Conservation (phyloP, 495 filamentous ascomycete genomes). For the Niebla homalea region DNA sequence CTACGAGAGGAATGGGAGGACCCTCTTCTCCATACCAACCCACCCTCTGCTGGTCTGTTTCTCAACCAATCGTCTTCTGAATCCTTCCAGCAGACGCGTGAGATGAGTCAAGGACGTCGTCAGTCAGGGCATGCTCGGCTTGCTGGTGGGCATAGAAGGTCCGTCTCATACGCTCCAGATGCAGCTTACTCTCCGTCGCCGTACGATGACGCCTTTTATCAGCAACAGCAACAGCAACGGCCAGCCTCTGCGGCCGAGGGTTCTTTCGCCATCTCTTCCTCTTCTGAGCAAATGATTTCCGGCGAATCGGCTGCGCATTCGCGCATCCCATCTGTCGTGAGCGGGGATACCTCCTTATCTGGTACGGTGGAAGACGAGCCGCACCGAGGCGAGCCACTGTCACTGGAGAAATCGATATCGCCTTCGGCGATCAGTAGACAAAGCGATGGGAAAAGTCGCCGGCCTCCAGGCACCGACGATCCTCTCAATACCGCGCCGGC, state of each 20-base stretch:
- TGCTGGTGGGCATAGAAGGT: slow-evolving; percentile 19
- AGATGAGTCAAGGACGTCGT: slow-evolving; percentile 19
- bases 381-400: slow-evolving; percentile 15
- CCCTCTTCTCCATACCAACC: slow-evolving; percentile 3
- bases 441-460: slow-evolving; percentile 16
- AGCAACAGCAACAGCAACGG: slow-evolving; percentile 26
- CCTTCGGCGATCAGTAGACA: slow-evolving; percentile 24
- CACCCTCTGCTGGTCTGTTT: background rate
- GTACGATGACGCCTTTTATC: slow-evolving; percentile 29
- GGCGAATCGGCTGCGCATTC: slow-evolving; percentile 58
- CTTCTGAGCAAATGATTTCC: slow-evolving; percentile 41
- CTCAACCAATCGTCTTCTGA: slow-evolving; percentile 29
- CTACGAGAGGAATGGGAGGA: slow-evolving; percentile 24
- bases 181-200: slow-evolving; percentile 33
- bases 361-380: slow-evolving; percentile 42
- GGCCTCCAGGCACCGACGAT: slow-evolving; percentile 16
- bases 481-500: slow-evolving; percentile 17
- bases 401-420: slow-evolving; percentile 33
- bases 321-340: slow-evolving; percentile 62
- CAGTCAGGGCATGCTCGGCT: slow-evolving; percentile 17
- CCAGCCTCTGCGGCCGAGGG: slow-evolving; percentile 34
- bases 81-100: slow-evolving; percentile 31
- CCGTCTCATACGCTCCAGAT: slow-evolving; percentile 14
- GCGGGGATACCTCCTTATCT: slow-evolving; percentile 70
- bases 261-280: slow-evolving; percentile 40